These are phyloP conservation scores for Pleurotus platypus DNA, from an alignment of 768 basidiomycete species.

Conservation along the genomic window DNA sequence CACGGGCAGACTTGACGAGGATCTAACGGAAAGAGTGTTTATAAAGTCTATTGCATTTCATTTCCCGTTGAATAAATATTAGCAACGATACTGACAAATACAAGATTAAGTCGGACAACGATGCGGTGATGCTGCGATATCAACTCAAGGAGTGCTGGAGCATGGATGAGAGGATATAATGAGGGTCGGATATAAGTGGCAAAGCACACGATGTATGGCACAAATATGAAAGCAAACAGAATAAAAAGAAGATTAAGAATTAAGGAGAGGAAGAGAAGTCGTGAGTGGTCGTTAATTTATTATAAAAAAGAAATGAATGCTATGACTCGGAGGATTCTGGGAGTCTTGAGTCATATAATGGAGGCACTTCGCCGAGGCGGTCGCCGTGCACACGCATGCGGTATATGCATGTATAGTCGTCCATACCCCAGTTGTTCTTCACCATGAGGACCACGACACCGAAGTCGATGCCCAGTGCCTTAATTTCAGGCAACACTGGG, in stretches of 20 bases:
- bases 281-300: neutral
- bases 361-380: constrained; percentile 37
- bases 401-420: constrained; percentile 86
- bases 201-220: neutral
- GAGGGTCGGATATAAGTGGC: neutral
- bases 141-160: too few relatives aligned
- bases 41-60: too few relatives aligned
- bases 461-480: constrained; percentile 73
- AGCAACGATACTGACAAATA: neutral
- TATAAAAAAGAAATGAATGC: constrained; percentile 8
- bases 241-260: constrained; percentile 1
- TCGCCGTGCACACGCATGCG: constrained; percentile 78
- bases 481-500: constrained; percentile 64
- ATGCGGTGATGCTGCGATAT: neutral
- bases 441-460: constrained; percentile 80
- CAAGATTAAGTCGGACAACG: constrained; percentile 6
- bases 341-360: constrained; percentile 21
- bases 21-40: neutral
- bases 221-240: constrained; percentile 1
- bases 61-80: constrained; percentile 9
- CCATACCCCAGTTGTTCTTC: constrained; percentile 83
- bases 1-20: neutral
- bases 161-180: neutral
- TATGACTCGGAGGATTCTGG: too few relatives aligned
- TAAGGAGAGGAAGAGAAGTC: constrained; percentile 5